These are phyloP conservation scores for Bryum argenteum DNA, from an alignment of 225 moss, liverwort and hornwort genomes.

Conservation along the genomic window DNA sequence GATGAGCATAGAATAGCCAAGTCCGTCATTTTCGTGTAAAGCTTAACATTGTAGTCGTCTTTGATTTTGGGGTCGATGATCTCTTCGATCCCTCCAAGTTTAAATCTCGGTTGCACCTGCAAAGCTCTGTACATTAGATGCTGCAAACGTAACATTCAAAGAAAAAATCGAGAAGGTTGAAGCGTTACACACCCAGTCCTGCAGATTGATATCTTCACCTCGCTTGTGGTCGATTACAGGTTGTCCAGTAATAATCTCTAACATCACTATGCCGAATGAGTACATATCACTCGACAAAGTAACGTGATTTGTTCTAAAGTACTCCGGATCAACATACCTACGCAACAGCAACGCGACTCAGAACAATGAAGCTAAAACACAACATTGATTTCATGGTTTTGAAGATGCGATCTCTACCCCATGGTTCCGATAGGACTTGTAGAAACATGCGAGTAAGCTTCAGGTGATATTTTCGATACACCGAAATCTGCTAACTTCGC, in stretches of 20 bases:
- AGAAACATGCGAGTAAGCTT: constrained; percentile 35
- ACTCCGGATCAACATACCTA: constrained; percentile 49
- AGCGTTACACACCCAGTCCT: constrained; percentile 37
- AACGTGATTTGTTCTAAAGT: constrained; percentile 45
- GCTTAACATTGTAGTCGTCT: constrained; percentile 23
- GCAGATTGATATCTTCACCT: constrained; percentile 30
- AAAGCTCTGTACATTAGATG: too few relatives aligned
- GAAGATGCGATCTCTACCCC: constrained; percentile 25
- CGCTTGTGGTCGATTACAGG: constrained; percentile 33
- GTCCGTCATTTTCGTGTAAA: constrained; percentile 34
- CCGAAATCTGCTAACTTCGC: constrained; percentile 47
- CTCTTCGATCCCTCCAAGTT: constrained; percentile 28
- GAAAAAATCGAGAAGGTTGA: background rate
- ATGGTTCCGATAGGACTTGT: constrained; percentile 47
- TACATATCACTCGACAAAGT: constrained; percentile 39
- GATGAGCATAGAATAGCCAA: constrained; percentile 36
- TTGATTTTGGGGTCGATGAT: constrained; percentile 36
- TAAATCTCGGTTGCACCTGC: constrained; percentile 40
- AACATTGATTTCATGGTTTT: background rate
- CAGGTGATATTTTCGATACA: constrained; percentile 43
- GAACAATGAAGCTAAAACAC: too few relatives aligned
- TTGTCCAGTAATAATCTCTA: constrained; percentile 44
- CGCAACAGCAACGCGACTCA: constrained; percentile 12
- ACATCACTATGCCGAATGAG: constrained; percentile 41
- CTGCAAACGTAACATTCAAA: background rate